These are phyloP conservation scores for Persicaria maculosa DNA, from an alignment of 148 eudicot genomes.

Conservation along the genomic window DNA sequence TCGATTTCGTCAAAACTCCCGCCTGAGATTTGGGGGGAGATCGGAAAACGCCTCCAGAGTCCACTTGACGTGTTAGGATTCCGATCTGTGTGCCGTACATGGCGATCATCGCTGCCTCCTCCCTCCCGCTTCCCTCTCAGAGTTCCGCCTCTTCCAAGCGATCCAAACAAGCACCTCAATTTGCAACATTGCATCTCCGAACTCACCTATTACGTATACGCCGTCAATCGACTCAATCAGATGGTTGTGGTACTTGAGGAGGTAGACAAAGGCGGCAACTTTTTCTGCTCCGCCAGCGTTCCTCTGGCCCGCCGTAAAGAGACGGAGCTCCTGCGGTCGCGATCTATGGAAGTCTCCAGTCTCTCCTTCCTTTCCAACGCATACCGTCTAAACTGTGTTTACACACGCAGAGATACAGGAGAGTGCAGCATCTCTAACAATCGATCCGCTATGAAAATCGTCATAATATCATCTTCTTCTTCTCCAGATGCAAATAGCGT, in stretches of 20 bases:
- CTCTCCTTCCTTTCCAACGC: not conserved
- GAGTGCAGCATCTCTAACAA: not conserved
- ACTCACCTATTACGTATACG: not conserved
- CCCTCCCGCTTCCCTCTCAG: not conserved
- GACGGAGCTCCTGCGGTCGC: not conserved
- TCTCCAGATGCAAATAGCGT: too few relatives aligned
- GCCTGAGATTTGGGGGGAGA: too few relatives aligned
- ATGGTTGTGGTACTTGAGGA: not conserved
- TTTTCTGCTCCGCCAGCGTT: not conserved
- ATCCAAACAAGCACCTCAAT: not conserved
- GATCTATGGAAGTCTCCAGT: not conserved
- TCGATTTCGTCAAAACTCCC: too few relatives aligned
- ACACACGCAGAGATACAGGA: not conserved
- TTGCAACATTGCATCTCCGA: not conserved
- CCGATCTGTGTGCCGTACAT: not conserved
- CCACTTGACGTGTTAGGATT: too few relatives aligned
- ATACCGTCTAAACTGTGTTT: not conserved
- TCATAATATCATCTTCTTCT: not conserved
- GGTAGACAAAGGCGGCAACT: not conserved
- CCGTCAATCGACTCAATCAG: not conserved
- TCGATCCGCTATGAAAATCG: not conserved
- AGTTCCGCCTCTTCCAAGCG: not conserved
- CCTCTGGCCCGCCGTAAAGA: not conserved
- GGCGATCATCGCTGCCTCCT: not conserved
- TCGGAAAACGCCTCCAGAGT: too few relatives aligned